phyloP scores from a whole-genome alignment of 768 basidiomycete genomes.

The Kockovaella imperatae region DNA sequence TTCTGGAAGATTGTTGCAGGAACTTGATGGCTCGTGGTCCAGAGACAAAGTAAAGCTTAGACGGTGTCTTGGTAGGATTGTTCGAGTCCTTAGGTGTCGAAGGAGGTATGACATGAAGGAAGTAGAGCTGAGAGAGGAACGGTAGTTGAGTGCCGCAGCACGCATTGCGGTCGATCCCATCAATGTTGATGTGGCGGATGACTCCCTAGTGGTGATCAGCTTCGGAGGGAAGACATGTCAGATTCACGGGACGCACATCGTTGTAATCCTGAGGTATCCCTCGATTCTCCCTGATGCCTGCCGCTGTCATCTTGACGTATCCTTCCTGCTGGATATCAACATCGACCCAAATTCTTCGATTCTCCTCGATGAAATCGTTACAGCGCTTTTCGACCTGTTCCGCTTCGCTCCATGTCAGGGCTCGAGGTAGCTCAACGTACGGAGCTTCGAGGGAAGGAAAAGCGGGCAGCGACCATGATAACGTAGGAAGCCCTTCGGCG shows the following conservation, averaged over 20 bases:
- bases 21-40: conserved; percentile 66
- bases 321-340: conserved; percentile 25
- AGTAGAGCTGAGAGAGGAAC: conserved; percentile 57
- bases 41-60: conserved; percentile 72
- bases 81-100: conserved; percentile 13
- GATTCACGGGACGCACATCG: conserved; percentile 25
- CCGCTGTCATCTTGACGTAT: conserved; percentile 10
- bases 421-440: conserved; percentile 40
- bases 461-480: conserved; percentile 40
- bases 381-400: conserved; percentile 32
- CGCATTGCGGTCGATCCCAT: conserved; percentile 59
- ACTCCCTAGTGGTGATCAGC: conserved; percentile 47
- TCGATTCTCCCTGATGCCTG: conserved; percentile 28
- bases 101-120: conserved; percentile 73
- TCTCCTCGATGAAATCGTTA: conserved; percentile 31
- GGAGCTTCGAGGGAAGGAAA: conserved; percentile 38
- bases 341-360: conserved; percentile 39
- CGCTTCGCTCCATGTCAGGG: conserved; percentile 30
- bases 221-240: background rate
- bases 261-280: conserved; percentile 43
- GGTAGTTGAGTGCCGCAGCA: conserved; percentile 39
- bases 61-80: conserved; percentile 50
- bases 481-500: conserved; percentile 23
- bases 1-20: conserved; percentile 54
- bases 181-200: conserved; percentile 68